A percentile compares a stretch with the other conserved stretches of the same genome.
Conservation (phyloP, 1,284 basidiomycete species). For the Ustilago trichophora region DNA sequence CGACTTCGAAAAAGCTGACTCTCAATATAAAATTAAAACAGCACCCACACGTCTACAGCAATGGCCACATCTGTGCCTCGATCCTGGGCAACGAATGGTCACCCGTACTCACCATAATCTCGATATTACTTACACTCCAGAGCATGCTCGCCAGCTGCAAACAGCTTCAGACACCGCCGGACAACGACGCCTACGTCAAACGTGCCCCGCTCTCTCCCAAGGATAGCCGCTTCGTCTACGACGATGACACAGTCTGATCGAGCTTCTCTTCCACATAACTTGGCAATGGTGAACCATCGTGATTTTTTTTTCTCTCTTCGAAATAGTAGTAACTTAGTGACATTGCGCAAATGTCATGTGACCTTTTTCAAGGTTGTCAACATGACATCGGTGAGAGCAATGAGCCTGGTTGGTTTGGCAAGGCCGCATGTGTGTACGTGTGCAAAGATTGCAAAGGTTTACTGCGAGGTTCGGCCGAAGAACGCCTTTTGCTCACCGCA, state of each 20-base stretch:
- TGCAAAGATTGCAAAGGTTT: no score
- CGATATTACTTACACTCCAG: conserved; percentile 61
- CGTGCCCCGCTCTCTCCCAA: conserved; percentile 58
- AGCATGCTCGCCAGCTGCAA: conserved; percentile 65
- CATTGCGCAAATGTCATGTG: no score
- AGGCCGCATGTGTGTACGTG: no score
- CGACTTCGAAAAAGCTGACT: no score
- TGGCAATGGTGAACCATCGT: background rate
- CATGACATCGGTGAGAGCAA: no score
- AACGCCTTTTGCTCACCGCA: conserved; percentile 88
- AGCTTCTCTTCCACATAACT: no score
- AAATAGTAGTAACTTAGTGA: no score
- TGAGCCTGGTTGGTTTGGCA: no score
- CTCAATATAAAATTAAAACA: background rate
- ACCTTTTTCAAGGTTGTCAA: no score
- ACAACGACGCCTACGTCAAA: conserved; percentile 61
- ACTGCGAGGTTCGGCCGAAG: conserved; percentile 70
- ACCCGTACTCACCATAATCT: conserved; percentile 59
- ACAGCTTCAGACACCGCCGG: conserved; percentile 56
- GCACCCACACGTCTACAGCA: conserved; percentile 57
- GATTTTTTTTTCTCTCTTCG: no score
- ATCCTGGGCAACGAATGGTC: conserved; percentile 63
- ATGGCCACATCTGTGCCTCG: conserved; percentile 63
- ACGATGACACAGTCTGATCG: conserved; percentile 48
- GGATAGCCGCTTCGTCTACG: conserved; percentile 51